Percentiles rank a stretch among this genome's conserved stretches.
Conservation (phyloP, 129 eudicot genomes). For the Lactuca sativa region DNA sequence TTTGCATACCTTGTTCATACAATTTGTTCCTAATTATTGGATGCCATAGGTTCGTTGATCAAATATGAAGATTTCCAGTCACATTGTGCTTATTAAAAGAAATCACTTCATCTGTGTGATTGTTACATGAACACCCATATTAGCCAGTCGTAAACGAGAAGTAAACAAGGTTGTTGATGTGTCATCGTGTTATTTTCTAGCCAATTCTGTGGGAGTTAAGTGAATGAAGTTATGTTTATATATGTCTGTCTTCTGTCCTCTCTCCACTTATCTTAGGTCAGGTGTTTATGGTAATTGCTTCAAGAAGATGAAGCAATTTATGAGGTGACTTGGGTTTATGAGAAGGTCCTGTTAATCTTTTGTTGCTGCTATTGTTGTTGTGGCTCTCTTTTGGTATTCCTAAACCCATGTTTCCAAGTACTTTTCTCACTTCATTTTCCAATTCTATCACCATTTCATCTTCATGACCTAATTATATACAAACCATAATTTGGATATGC, state of each 20-base stretch:
- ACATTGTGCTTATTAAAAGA: too few species aligned
- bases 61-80: too few species aligned
- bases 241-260: background rate
- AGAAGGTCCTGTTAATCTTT: slow-evolving; percentile 44
- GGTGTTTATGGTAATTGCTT: slow-evolving; percentile 66
- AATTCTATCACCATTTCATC: slow-evolving; percentile 86
- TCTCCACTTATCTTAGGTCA: too few species aligned
- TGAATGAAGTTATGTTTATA: slow-evolving; percentile 16
- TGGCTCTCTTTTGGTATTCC: slow-evolving; percentile 43
- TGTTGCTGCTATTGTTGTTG: too few species aligned
- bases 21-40: too few species aligned
- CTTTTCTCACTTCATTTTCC: slow-evolving; percentile 92
- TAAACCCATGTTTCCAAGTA: slow-evolving; percentile 39
- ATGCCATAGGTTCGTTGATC: too few species aligned
- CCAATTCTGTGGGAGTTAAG: slow-evolving; percentile 14
- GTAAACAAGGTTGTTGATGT: too few species aligned
- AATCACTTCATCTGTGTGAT: too few species aligned
- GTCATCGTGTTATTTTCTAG: slow-evolving; percentile 14
- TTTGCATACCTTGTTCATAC: too few species aligned
- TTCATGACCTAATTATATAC: slow-evolving; percentile 63
- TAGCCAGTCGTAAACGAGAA: too few species aligned
- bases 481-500: background rate
- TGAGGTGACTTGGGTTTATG: slow-evolving; percentile 53
- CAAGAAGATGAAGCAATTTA: slow-evolving; percentile 42
- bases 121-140: too few species aligned